Conservation (phyloP, 352 stramenopile species). For the Phytophthora multivora region DNA sequence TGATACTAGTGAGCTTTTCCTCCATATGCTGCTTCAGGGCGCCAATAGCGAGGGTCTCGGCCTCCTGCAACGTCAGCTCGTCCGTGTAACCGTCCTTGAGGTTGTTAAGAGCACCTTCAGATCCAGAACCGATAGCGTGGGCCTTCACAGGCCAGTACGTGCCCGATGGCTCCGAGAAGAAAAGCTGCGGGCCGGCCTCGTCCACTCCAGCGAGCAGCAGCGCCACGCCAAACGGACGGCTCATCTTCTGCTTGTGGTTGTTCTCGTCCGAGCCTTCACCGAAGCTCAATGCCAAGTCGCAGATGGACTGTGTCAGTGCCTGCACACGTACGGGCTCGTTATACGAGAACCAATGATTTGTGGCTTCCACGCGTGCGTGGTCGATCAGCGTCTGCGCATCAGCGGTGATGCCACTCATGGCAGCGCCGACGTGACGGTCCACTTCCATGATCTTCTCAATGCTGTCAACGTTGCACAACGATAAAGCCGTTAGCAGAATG, state of each 20-base stretch:
- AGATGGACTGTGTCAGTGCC: slow-evolving; percentile 98
- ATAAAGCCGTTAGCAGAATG: slow-evolving; percentile 3
- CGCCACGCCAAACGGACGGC: slow-evolving; percentile 98
- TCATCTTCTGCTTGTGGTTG: slow-evolving; percentile 98
- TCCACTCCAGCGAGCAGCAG: slow-evolving; percentile 97
- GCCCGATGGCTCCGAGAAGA: slow-evolving; percentile 98
- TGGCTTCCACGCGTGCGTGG: slow-evolving; percentile 98
- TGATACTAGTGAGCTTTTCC: slow-evolving; percentile 98
- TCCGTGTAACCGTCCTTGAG: slow-evolving; percentile 98
- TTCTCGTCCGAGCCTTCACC: slow-evolving; percentile 92
- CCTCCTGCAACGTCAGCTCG: slow-evolving; percentile 96
- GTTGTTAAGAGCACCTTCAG: slow-evolving; percentile 97
- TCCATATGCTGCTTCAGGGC: slow-evolving; percentile 99
- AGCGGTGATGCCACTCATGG: slow-evolving; percentile 98
- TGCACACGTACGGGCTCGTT: slow-evolving; percentile 98
- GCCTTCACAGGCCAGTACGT: slow-evolving; percentile 99
- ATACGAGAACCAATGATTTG: slow-evolving; percentile 99
- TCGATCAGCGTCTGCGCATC: slow-evolving; percentile 99
- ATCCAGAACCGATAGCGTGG: slow-evolving; percentile 98
- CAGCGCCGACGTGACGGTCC: slow-evolving; percentile 97
- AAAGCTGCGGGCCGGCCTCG: slow-evolving; percentile 93
- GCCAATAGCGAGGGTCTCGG: slow-evolving; percentile 95
- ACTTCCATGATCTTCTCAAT: slow-evolving; percentile 99
- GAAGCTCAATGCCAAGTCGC: slow-evolving; percentile 98
- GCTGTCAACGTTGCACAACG: slow-evolving; percentile 47